Percentiles rank a stretch among this genome's conserved stretches.
phyloP scores from a whole-genome alignment of 1,139 yeast species.

The Geotrichum restrictum region DNA sequence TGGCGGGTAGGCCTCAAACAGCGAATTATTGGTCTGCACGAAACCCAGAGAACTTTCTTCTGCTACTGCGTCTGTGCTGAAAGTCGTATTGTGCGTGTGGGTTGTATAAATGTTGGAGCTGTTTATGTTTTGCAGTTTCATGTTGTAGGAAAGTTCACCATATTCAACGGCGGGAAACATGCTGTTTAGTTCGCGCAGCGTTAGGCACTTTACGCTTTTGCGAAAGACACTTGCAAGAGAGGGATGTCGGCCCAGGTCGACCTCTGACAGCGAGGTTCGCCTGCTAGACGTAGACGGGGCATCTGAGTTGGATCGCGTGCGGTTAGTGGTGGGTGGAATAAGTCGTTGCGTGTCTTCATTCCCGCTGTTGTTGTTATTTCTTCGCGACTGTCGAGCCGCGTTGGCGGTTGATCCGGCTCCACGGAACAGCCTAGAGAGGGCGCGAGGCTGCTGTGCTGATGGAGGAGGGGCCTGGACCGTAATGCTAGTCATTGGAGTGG shows the following conservation, averaged over 20 bases:
- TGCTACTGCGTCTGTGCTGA: background rate
- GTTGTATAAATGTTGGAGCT: slow-evolving; percentile 15
- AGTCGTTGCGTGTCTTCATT: slow-evolving; percentile 16
- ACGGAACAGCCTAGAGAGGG: slow-evolving; percentile 5
- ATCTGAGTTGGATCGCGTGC: slow-evolving; percentile 2
- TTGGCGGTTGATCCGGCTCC: background rate
- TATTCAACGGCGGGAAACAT: slow-evolving; percentile 19
- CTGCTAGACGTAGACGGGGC: background rate
- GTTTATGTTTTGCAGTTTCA: slow-evolving; percentile 18
- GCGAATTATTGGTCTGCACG: background rate
- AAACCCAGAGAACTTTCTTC: slow-evolving; percentile 5
- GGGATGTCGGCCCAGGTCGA: slow-evolving; percentile 16
- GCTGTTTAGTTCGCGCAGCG: slow-evolving; percentile 17
- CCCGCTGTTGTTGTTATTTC: background rate
- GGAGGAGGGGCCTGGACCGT: slow-evolving; percentile 1
- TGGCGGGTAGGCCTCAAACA: slow-evolving; percentile 14
- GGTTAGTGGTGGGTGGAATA: slow-evolving; percentile 4
- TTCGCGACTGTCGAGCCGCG: background rate
- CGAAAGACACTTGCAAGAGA: slow-evolving; percentile 15
- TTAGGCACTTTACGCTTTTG: slow-evolving; percentile 15
- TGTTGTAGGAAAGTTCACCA: slow-evolving; percentile 18
- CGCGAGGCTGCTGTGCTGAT: background rate
- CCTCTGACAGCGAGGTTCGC: slow-evolving; percentile 5
- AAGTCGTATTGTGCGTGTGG: background rate
- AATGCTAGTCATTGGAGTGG: slow-evolving; percentile 2